Percentiles rank a stretch among this genome's conserved stretches.
Conservation (phyloP, 2,329 filamentous ascomycete species). For the Ilyonectria sp. region DNA sequence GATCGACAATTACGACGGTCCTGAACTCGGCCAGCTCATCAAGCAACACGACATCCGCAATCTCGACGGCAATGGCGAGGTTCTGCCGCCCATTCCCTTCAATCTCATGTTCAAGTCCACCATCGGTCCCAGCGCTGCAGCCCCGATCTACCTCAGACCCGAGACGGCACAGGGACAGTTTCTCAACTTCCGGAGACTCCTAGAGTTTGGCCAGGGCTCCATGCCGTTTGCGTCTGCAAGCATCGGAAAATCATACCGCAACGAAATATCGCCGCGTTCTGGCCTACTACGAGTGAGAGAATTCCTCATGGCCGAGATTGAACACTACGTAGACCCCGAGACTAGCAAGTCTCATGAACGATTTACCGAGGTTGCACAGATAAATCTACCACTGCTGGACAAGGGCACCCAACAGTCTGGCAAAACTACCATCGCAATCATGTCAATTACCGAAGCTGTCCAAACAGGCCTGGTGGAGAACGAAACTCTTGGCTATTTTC, state of each 20-base stretch:
- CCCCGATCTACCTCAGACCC: conserved; percentile 87
- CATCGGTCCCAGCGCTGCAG: conserved; percentile 91
- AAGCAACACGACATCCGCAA: conserved; percentile 93
- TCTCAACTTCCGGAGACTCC: conserved; percentile 94
- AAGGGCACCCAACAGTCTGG: conserved; percentile 89
- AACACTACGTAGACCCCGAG: conserved; percentile 96
- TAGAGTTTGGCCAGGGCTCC: conserved; percentile 94
- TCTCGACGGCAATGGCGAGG: conserved; percentile 82
- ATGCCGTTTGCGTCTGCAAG: conserved; percentile 99
- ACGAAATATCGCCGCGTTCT: conserved; percentile 94
- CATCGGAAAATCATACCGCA: conserved; percentile 97
- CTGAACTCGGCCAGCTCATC: conserved; percentile 89
- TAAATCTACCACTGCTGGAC: conserved; percentile 88
- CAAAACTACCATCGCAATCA: conserved; percentile 79
- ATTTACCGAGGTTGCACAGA: conserved; percentile 87
- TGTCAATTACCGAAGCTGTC: conserved; percentile 90
- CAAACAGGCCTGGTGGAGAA: conserved; percentile 89
- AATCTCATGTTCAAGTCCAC: conserved; percentile 99
- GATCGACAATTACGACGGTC: conserved; percentile 95
- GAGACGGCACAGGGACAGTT: conserved; percentile 99
- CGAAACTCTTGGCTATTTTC: conserved; percentile 97
- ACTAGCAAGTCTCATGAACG: conserved; percentile 94
- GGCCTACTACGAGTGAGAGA: conserved; percentile 95
- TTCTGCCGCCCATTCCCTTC: conserved; percentile 88
- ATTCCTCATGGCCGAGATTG: conserved; percentile 99